Evolutionary conservation across 2,329 filamentous ascomycete species (phyloP).

Genomic region (Helicocarpus griseus): DNA sequence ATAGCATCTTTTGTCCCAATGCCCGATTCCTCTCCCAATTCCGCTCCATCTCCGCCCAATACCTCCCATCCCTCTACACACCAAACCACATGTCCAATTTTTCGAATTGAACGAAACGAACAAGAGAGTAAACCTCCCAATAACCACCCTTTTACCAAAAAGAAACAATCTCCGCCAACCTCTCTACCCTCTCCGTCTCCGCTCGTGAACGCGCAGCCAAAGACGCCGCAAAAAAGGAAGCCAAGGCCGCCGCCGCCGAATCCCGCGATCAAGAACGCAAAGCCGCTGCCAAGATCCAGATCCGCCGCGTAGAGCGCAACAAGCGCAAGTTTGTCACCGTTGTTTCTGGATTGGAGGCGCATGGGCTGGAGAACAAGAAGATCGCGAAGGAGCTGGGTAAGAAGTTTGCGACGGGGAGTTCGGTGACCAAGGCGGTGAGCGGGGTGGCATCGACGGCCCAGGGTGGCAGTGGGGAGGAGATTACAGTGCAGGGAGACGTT

Average conservation of each 20-base stretch:
- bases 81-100: not conserved
- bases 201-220: conserved; percentile 92
- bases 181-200: conserved; percentile 76
- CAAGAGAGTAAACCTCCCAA: too few relatives aligned
- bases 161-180: conserved; percentile 76
- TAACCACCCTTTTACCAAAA: too few relatives aligned
- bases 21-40: not conserved
- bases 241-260: conserved; percentile 82
- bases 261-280: conserved; percentile 73
- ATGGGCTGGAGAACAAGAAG: conserved; percentile 90
- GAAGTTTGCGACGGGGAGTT: conserved; percentile 92
- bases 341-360: conserved; percentile 80
- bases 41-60: not conserved
- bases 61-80: not conserved
- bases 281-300: conserved; percentile 70
- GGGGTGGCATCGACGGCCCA: conserved; percentile 42
- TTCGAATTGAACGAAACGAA: too few relatives aligned
- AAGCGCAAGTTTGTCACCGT: conserved; percentile 96
- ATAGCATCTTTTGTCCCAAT: not conserved
- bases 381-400: conserved; percentile 94
- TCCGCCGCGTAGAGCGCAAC: conserved; percentile 96
- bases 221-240: conserved; percentile 92
- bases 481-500: conserved; percentile 94
- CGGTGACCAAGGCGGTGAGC: conserved; percentile 77
- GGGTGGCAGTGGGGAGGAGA: conserved; percentile 56